Evolutionary conservation across 108 stramenopile genomes (phyloP).

Genomic region (Nitzschia putrida): DNA sequence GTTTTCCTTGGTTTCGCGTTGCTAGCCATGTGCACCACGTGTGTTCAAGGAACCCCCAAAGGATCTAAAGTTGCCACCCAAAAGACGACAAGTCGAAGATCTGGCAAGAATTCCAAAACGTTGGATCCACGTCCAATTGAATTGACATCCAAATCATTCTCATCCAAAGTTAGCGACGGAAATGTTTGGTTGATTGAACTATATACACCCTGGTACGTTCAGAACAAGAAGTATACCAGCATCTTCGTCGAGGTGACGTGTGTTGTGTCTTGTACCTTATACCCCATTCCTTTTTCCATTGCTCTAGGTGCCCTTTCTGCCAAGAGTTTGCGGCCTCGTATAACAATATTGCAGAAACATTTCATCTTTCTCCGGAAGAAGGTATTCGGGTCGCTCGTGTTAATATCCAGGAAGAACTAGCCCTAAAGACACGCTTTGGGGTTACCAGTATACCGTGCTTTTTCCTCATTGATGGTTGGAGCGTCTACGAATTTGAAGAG

Average conservation of each 20-base stretch:
- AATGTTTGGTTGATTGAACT: slow-evolving; percentile 84
- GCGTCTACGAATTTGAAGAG: slow-evolving; percentile 69
- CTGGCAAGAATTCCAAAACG: too few relatives aligned
- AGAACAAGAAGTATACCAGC: too few relatives aligned
- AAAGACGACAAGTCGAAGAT: too few relatives aligned
- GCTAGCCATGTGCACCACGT: too few relatives aligned
- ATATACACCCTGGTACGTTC: slow-evolving; percentile 70
- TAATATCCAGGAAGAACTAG: slow-evolving; percentile 67
- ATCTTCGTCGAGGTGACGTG: too few relatives aligned
- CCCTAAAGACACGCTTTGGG: slow-evolving; percentile 63
- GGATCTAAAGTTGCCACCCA: too few relatives aligned
- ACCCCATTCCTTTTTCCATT: neutral
- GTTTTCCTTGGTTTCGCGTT: too few relatives aligned
- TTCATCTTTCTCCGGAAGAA: slow-evolving; percentile 35
- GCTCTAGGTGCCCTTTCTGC: slow-evolving; percentile 68
- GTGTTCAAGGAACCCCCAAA: too few relatives aligned
- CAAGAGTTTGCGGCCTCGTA: slow-evolving; percentile 63
- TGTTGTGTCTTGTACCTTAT: too few relatives aligned
- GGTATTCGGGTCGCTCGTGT: slow-evolving; percentile 81
- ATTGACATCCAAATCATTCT: slow-evolving; percentile 65
- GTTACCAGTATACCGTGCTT: slow-evolving; percentile 79
- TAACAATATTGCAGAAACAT: slow-evolving; percentile 48
- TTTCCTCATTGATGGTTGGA: slow-evolving; percentile 73
- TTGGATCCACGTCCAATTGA: slow-evolving; percentile 8
- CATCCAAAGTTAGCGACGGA: slow-evolving; percentile 56